phyloP scores from a whole-genome alignment of 257 asterid genomes.

The Dorcoceras hygrometricum region DNA sequence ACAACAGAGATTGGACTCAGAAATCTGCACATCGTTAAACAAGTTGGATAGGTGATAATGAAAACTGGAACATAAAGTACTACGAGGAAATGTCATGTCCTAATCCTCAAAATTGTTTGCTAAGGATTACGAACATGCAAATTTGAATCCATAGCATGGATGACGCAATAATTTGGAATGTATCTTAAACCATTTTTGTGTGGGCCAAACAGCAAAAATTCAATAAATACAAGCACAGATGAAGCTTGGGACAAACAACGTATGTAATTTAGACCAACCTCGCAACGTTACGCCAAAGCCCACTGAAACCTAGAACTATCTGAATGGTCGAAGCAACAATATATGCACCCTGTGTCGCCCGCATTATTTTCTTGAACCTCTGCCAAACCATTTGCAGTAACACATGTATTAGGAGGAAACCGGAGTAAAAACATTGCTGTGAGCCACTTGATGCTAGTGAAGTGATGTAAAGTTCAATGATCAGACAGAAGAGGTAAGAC shows the following conservation, averaged over 20 bases:
- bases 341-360: slow-evolving; percentile 87
- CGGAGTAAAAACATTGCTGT: not conserved
- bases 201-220: not conserved
- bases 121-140: not conserved
- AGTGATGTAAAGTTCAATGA: not conserved
- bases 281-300: slow-evolving; percentile 77
- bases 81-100: slow-evolving; percentile 3
- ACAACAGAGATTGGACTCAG: slow-evolving; percentile 78
- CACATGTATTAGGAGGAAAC: slow-evolving; percentile 4
- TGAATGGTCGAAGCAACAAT: slow-evolving; percentile 82
- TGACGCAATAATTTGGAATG: not conserved
- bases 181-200: not conserved
- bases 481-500: not conserved
- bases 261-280: slow-evolving; percentile 38
- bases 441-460: slow-evolving; percentile 8
- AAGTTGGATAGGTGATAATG: not conserved
- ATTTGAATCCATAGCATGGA: not conserved
- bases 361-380: slow-evolving; percentile 78
- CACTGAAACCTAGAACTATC: slow-evolving; percentile 83
- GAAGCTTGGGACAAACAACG: not conserved
- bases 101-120: not conserved
- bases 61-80: not conserved
- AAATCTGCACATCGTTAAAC: slow-evolving; percentile 35
- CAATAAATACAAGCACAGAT: not conserved
- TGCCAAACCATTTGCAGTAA: slow-evolving; percentile 27